Evolutionary conservation across 371 early-diverging fungal genomes (phyloP), one percentile per base, ranked within the genome.

Genomic region (Mucor lusitanicus): DNA sequence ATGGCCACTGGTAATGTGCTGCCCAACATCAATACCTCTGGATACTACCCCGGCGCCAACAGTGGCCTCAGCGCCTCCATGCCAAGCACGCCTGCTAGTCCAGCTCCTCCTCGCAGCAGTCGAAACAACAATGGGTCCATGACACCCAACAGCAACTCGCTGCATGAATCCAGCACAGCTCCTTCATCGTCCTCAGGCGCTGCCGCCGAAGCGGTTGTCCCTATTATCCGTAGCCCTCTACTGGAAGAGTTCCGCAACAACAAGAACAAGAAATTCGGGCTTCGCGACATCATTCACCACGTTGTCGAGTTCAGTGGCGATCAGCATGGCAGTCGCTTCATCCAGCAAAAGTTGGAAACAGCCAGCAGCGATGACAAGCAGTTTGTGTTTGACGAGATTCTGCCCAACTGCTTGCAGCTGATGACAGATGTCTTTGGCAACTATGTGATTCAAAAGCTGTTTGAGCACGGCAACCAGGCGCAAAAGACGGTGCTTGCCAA

Each of bases 381-480:
- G 60, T 84, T 95, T 61, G 97, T 99, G 3, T 99, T 99, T 84
- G 90, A 95, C 17, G 97, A 99, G 80, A 95, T 99, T 28, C 74
- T 92, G 32, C 96, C 98, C 61, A 90, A 93, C 65, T 90, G 96
- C 6, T 80, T 97, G 30, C 96, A 97, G 64, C 85, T 99, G 50
- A 98, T 97, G 94, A 96, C 97, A 0, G 99, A 99, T 77, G 97
- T 99, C 0, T 99, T 99, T 91, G 99, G 99, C 55, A 99, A 99
- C 86, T 99, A 99, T 77, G 99, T 99, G 39, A 96, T 99, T 66
- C 99, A 99, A 81, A 99, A 99, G 84, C 92, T 99, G 63, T 97
- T 99, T 85, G 98, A 98, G 80, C 94, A 95, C 67, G 97, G 97
- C 1, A 94, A 87, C 65, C 91, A 88, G 70, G 82, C 87, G 30